Conservation (phyloP, 2,329 filamentous ascomycete genomes). For the Chrysoporthe cubensis region DNA sequence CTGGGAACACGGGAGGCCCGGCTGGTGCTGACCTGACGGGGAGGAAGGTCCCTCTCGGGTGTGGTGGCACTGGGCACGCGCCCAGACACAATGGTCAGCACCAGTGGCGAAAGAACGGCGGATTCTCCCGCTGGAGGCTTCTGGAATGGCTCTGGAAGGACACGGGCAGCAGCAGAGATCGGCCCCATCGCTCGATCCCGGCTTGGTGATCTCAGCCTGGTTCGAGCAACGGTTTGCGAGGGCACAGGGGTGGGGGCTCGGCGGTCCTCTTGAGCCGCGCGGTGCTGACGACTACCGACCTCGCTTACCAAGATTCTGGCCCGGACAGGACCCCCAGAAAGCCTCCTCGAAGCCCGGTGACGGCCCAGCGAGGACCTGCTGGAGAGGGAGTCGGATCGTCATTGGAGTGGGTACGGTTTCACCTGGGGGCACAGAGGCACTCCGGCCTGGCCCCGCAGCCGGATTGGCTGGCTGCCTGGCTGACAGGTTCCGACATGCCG, state of each 20-base stretch:
- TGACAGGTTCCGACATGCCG: constrained; percentile 19
- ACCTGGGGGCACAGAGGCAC: neutral
- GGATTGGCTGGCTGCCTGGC: neutral
- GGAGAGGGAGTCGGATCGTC: neutral
- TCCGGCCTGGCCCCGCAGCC: neutral
- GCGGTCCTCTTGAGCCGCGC: constrained; percentile 3
- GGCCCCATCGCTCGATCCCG: neutral
- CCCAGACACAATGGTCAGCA: constrained; percentile 16
- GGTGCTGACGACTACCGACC: constrained; percentile 7
- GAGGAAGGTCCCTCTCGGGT: neutral
- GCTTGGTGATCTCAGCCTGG: neutral
- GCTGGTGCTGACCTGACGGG: neutral
- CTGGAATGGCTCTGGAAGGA: constrained; percentile 27
- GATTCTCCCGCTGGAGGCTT: constrained; percentile 16
- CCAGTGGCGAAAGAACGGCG: constrained; percentile 27
- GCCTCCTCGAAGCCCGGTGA: neutral
- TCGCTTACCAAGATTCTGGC: neutral
- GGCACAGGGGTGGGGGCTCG: neutral
- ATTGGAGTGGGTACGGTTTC: constrained; percentile 6
- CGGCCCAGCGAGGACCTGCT: neutral
- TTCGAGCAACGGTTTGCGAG: constrained; percentile 1
- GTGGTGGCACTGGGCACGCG: neutral
- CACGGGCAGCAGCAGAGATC: neutral
- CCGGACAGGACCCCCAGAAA: neutral
- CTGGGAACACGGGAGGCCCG: neutral